These are phyloP conservation scores for Trypanosoma melophagium DNA, from an alignment of 208 protist genomes.

Conservation along the genomic window DNA sequence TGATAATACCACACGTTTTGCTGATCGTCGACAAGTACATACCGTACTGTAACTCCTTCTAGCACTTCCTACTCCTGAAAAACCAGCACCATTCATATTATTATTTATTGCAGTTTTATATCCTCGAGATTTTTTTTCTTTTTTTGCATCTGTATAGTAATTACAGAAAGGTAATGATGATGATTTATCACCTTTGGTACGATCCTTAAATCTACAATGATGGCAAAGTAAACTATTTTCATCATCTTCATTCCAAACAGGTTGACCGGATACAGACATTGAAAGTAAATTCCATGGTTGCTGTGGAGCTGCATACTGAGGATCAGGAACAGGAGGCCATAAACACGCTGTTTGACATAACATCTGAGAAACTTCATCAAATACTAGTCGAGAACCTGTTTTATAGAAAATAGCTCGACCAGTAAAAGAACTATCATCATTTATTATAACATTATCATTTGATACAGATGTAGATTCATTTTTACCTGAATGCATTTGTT, in stretches of 20 bases:
- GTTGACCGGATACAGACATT: conserved; percentile 52
- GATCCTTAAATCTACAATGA: neutral
- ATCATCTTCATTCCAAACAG: conserved; percentile 44
- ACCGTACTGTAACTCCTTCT: neutral
- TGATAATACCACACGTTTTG: conserved; percentile 18
- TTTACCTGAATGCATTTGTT: neutral
- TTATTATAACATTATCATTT: neutral
- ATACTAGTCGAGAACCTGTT: conserved; percentile 58
- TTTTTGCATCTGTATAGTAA: conserved; percentile 18
- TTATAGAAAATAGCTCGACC: conserved; percentile 37
- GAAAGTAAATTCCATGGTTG: conserved; percentile 54
- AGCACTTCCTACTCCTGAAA: neutral
- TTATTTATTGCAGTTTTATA: neutral
- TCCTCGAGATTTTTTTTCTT: neutral
- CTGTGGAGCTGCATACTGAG: conserved; percentile 36
- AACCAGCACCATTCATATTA: neutral
- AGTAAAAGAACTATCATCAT: conserved; percentile 1
- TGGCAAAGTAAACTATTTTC: conserved; percentile 19
- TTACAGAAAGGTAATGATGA: neutral
- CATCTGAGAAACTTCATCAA: conserved; percentile 42
- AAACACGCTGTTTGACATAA: conserved; percentile 44
- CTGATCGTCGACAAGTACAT: neutral
- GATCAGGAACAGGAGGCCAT: conserved; percentile 27
- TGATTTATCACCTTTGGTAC: neutral
- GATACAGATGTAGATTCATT: neutral